Evolutionary conservation across 1,139 yeast species (phyloP).

Genomic region (Nadsonia commutata): DNA sequence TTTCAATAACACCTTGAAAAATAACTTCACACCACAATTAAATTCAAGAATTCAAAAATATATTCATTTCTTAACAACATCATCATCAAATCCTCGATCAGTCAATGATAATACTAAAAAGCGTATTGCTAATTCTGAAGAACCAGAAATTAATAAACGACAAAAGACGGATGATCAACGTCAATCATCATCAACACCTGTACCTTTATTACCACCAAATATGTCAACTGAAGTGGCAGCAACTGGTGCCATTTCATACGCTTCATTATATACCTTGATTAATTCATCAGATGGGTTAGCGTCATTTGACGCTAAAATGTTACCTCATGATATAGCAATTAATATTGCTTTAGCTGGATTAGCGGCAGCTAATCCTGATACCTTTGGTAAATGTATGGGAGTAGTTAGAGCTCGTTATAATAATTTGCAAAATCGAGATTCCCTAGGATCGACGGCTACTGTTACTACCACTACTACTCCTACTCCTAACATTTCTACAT

Average conservation of each 20-base stretch:
- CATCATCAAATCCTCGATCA: slow-evolving; percentile 14
- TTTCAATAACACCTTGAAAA: slow-evolving; percentile 20
- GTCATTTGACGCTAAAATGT: slow-evolving; percentile 51
- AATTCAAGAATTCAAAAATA: slow-evolving; percentile 19
- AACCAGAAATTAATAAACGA: slow-evolving; percentile 11
- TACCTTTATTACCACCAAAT: slow-evolving; percentile 14
- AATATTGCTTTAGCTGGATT: slow-evolving; percentile 55
- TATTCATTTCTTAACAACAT: slow-evolving; percentile 15
- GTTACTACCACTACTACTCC: background rate
- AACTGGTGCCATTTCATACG: slow-evolving; percentile 19
- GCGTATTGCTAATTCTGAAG: slow-evolving; percentile 13
- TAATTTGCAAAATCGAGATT: slow-evolving; percentile 23
- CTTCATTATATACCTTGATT: slow-evolving; percentile 41
- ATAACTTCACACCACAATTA: slow-evolving; percentile 15
- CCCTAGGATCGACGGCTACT: background rate
- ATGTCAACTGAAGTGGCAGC: slow-evolving; percentile 16
- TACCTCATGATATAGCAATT: slow-evolving; percentile 51
- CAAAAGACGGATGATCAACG: slow-evolving; percentile 12
- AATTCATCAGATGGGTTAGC: slow-evolving; percentile 45
- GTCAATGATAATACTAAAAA: slow-evolving; percentile 9
- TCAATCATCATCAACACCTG: background rate
- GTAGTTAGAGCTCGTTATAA: slow-evolving; percentile 51
- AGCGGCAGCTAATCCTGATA: slow-evolving; percentile 35
- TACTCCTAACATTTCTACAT: background rate
- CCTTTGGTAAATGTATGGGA: slow-evolving; percentile 51